Percentiles rank a stretch among this genome's conserved stretches.
Conservation (phyloP, 495 filamentous ascomycete genomes). For the Trichocladium antarcticum region DNA sequence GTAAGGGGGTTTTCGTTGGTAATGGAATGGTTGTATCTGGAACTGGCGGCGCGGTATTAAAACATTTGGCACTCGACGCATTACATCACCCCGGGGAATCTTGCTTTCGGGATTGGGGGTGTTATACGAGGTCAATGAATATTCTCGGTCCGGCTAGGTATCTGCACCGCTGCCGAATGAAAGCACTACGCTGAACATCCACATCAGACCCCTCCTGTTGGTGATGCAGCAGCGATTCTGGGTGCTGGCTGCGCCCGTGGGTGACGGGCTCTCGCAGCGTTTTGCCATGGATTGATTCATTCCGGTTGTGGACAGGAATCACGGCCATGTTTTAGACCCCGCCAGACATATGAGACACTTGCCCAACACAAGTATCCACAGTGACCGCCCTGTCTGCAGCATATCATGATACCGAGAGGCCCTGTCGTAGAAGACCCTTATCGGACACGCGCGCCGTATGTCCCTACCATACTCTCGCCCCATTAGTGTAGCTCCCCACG, state of each 20-base stretch:
- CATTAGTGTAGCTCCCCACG: too few relatives aligned
- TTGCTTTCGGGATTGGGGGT: constrained; percentile 29
- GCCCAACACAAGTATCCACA: constrained; percentile 1
- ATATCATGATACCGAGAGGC: too few relatives aligned
- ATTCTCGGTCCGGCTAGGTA: constrained; percentile 27
- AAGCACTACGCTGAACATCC: constrained; percentile 25
- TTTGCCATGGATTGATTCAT: background rate
- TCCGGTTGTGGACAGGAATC: constrained; percentile 1
- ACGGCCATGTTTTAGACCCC: constrained; percentile 7
- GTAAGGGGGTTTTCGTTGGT: constrained; percentile 20
- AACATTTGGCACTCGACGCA: constrained; percentile 28
- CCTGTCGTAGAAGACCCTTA: too few relatives aligned
- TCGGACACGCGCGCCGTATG: too few relatives aligned
- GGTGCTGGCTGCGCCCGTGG: constrained; percentile 3
- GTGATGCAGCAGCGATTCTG: background rate
- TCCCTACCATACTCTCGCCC: too few relatives aligned
- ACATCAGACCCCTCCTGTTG: constrained; percentile 8
- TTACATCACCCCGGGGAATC: constrained; percentile 30
- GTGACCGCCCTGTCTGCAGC: too few relatives aligned
- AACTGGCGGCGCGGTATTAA: constrained; percentile 27
- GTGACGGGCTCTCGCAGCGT: background rate
- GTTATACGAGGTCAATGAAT: constrained; percentile 28
- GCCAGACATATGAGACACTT: constrained; percentile 13
- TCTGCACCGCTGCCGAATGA: constrained; percentile 27
- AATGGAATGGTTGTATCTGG: constrained; percentile 27